A percentile compares a stretch with the other conserved stretches of the same genome.
phyloP scores from a whole-genome alignment of 495 filamentous ascomycete species.

The Polyplosphaeria fusca region DNA sequence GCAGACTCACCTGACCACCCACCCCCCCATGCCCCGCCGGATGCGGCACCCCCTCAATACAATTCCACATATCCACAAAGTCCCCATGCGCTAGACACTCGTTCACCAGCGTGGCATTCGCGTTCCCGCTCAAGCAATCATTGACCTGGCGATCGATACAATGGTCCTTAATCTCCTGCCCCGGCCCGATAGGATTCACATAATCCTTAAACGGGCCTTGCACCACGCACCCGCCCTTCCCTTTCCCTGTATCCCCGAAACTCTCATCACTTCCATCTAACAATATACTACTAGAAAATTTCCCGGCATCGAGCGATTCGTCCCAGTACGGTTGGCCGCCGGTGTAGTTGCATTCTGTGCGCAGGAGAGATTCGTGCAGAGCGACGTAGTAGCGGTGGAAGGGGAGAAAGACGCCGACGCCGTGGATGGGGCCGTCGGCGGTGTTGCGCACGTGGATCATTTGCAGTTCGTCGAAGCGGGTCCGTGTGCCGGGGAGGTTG shows the following conservation, averaged over 20 bases:
- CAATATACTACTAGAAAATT: constrained; percentile 37
- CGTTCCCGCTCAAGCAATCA: constrained; percentile 30
- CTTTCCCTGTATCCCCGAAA: constrained; percentile 48
- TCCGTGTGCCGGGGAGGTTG: constrained; percentile 37
- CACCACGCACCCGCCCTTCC: constrained; percentile 37
- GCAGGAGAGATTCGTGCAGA: constrained; percentile 38
- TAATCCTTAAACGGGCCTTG: constrained; percentile 48
- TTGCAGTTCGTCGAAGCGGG: constrained; percentile 48
- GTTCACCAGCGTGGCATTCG: constrained; percentile 31
- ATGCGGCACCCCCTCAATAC: constrained; percentile 44
- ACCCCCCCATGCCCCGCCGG: constrained; percentile 44
- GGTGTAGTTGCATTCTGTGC: constrained; percentile 41
- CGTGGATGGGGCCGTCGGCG: constrained; percentile 38
- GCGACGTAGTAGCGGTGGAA: constrained; percentile 39
- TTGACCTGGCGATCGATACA: constrained; percentile 34
- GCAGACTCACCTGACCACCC: constrained; percentile 32
- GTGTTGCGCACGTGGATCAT: constrained; percentile 40
- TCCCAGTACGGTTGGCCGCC: constrained; percentile 50
- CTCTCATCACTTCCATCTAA: constrained; percentile 40
- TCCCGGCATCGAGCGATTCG: constrained; percentile 44
- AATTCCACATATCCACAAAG: constrained; percentile 41
- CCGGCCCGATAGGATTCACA: constrained; percentile 34
- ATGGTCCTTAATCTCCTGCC: constrained; percentile 24
- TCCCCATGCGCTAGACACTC: constrained; percentile 34
- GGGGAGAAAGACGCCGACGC: constrained; percentile 39